Evolutionary conservation across 495 filamentous ascomycete genomes (phyloP).

Genomic region (Massariosphaeria phaeospora): DNA sequence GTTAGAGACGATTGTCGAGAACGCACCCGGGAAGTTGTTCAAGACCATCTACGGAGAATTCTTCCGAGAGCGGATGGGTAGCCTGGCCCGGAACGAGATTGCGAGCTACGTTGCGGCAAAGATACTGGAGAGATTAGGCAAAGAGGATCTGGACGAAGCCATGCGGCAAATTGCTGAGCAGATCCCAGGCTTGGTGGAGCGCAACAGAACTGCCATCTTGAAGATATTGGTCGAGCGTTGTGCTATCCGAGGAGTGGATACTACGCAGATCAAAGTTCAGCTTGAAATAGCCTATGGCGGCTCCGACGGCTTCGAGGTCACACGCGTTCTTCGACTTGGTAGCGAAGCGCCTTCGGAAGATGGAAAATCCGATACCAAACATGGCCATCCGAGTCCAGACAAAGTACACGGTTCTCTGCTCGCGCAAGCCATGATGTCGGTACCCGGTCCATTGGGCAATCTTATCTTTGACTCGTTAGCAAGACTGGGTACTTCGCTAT

Average conservation of each 20-base stretch:
- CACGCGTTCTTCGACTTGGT: constrained; percentile 47
- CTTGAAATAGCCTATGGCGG: constrained; percentile 55
- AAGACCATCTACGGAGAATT: constrained; percentile 71
- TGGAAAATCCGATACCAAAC: constrained; percentile 22
- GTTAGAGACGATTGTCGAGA: constrained; percentile 73
- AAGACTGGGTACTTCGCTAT: constrained; percentile 39
- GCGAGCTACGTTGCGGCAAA: constrained; percentile 77
- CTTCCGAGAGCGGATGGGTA: constrained; percentile 69
- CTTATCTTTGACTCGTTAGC: constrained; percentile 55
- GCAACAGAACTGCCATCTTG: constrained; percentile 69
- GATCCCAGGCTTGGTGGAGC: constrained; percentile 62
- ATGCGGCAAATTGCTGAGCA: constrained; percentile 63
- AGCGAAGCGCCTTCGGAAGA: constrained; percentile 32
- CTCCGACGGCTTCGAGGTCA: constrained; percentile 38
- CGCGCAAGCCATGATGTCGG: constrained; percentile 59
- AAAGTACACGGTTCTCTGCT: constrained; percentile 62
- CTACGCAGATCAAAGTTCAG: constrained; percentile 54
- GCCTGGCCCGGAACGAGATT: constrained; percentile 78
- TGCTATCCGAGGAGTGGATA: constrained; percentile 59
- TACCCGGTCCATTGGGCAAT: constrained; percentile 52
- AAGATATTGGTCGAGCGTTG: constrained; percentile 80
- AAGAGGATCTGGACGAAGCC: constrained; percentile 71
- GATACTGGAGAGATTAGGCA: constrained; percentile 74
- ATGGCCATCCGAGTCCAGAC: constrained; percentile 35
- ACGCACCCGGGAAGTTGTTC: constrained; percentile 81